These are phyloP conservation scores for Proliferodiscus dingleyae DNA, from an alignment of 2,329 filamentous ascomycete genomes.

Conservation along the genomic window DNA sequence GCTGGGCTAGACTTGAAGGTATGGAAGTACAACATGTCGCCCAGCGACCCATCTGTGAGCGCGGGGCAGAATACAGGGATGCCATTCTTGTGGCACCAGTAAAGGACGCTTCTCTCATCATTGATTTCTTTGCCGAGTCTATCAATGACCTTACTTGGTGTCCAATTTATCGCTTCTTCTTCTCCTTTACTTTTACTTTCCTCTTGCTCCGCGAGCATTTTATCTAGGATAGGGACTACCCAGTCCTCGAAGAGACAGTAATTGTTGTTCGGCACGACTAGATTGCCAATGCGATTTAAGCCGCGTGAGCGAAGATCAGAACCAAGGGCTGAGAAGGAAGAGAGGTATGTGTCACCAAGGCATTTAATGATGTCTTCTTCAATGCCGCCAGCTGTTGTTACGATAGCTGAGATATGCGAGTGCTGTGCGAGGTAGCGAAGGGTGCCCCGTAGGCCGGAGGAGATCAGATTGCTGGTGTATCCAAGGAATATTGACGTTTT, in stretches of 20 bases:
- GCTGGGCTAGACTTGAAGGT: constrained; percentile 83
- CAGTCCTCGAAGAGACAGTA: constrained; percentile 98
- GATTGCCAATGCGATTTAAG: constrained; percentile 92
- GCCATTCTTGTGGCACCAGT: constrained; percentile 96
- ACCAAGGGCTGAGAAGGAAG: constrained; percentile 74
- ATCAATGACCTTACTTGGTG: constrained; percentile 85
- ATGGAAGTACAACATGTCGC: constrained; percentile 99
- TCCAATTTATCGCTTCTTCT: constrained; percentile 73
- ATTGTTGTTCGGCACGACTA: constrained; percentile 93
- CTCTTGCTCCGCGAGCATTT: constrained; percentile 91
- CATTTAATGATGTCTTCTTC: constrained; percentile 99
- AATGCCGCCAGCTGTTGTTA: constrained; percentile 90
- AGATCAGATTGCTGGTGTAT: constrained; percentile 97
- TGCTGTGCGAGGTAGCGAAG: constrained; percentile 91
- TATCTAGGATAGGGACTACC: constrained; percentile 92
- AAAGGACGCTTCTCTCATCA: constrained; percentile 80
- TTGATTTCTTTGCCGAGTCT: constrained; percentile 92
- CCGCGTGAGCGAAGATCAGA: constrained; percentile 76
- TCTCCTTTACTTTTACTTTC: constrained; percentile 60
- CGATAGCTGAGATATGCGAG: constrained; percentile 85
- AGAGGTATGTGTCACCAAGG: constrained; percentile 87
- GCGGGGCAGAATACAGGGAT: constrained; percentile 97
- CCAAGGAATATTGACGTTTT: constrained; percentile 91
- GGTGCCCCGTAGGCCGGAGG: constrained; percentile 86
- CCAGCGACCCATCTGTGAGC: constrained; percentile 88